Conservation (phyloP, 2,329 filamentous ascomycete genomes). For the Calonectria hawksworthii region DNA sequence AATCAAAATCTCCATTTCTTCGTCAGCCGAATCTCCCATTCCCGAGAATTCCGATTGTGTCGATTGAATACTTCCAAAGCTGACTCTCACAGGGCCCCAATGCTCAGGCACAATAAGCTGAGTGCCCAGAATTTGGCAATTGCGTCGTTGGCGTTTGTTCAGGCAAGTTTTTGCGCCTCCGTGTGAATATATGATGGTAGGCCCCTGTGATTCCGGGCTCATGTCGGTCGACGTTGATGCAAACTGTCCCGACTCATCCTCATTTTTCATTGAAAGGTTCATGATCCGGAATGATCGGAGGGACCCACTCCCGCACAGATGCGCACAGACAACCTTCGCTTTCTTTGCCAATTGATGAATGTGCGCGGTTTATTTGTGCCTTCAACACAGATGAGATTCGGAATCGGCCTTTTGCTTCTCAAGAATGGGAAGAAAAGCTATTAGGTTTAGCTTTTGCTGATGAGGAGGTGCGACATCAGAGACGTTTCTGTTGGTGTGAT, state of each 20-base stretch:
- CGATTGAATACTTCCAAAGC: background rate
- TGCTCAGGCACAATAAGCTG: background rate
- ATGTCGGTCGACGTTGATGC: background rate
- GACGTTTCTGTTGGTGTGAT: background rate
- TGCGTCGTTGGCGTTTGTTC: background rate
- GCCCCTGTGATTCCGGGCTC: background rate
- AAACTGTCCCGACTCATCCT: background rate
- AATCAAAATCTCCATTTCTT: background rate
- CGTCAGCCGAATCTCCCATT: background rate
- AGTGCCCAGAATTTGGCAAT: background rate
- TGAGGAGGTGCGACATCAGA: background rate
- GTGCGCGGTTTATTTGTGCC: background rate
- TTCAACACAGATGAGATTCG: background rate
- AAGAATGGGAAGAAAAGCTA: background rate
- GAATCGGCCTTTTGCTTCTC: background rate
- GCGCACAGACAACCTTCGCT: background rate
- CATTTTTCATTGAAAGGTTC: background rate
- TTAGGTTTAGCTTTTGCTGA: background rate
- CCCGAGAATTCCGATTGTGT: background rate
- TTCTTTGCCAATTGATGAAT: background rate
- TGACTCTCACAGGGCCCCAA: background rate
- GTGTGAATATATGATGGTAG: background rate
- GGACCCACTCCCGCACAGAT: background rate
- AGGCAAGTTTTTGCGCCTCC: background rate
- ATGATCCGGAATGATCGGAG: background rate